Evolutionary conservation across 1,139 yeast species (phyloP), one percentile per base, ranked within the genome.

Genomic region (Sugiyamaella castrensis): DNA sequence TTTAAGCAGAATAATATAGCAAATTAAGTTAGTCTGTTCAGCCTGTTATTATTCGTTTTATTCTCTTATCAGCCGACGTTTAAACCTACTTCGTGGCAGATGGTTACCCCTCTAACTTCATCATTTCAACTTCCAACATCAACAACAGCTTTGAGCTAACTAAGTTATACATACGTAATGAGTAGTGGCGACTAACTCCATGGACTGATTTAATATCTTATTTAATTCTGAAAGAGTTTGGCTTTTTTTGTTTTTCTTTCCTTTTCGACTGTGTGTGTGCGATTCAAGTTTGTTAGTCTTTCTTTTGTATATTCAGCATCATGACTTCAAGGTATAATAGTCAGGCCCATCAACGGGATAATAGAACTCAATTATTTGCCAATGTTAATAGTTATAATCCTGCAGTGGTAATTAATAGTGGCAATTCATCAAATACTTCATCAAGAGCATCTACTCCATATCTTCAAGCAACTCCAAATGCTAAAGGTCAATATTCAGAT

Each of bases 391-490:
- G 66, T 9, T 63, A 64, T 42, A 57, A 55, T 37, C 66, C 67
- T 13, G 51, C 62, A 16, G 61, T 53, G 41, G 53, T 55, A 51
- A 44, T 51, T 37, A 48, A 48, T 50, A 50, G 52, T 41, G 48
- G 40, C 40, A 32, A 44, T 15, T 48, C 38, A 30, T 43, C 53
- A 31, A 44, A 38, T 40, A 13, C 49, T 32, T 35, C 48, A 40
- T 38, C 51, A 47, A 43, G 43, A 33, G 28, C 51, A 26, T 16
- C 44, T 32, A 40, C 74, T n/a, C 86, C 87, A 1, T 81, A 80
- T 60, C 81, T 78, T 30, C 58, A 62, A 9, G 67, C 71, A n/a
- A 63, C 52, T 54, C 73, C 74, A 53, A 80, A 78, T 55, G 71
- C 73, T 57, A 78, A 78, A 54, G 61, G 61, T 8, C 59, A 58